A percentile compares a stretch with the other conserved stretches of the same genome.
These are phyloP conservation scores for Colletotrichum tropicicola DNA, from an alignment of 2,329 filamentous ascomycete species.

Conservation along the genomic window DNA sequence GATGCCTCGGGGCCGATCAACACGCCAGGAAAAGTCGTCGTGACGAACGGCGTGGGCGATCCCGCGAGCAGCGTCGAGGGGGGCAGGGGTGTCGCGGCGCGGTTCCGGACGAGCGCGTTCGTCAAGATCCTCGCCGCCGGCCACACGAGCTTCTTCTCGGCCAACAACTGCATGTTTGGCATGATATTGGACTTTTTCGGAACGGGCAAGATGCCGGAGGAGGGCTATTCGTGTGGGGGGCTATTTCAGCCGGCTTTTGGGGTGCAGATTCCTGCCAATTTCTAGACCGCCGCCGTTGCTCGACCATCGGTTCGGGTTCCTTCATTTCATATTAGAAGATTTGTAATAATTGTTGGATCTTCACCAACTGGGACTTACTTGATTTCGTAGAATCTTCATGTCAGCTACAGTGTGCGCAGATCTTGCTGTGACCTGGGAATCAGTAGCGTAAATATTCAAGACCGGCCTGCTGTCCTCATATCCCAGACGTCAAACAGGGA, in stretches of 20 bases:
- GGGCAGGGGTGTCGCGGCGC: slow-evolving; percentile 3
- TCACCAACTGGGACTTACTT: too few species aligned
- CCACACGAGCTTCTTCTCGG: slow-evolving; percentile 9
- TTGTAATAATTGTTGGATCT: too few species aligned
- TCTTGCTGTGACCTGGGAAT: too few species aligned
- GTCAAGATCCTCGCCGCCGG: slow-evolving; percentile 8
- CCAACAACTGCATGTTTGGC: neutral
- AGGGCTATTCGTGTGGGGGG: neutral
- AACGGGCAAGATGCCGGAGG: neutral
- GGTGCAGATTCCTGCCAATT: neutral
- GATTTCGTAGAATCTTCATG: too few species aligned
- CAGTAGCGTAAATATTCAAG: too few species aligned
- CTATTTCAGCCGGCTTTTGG: slow-evolving; percentile 1
- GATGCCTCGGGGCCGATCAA: neutral
- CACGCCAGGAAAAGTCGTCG: slow-evolving; percentile 6
- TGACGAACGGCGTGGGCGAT: slow-evolving; percentile 5
- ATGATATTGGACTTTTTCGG: slow-evolving; percentile 5
- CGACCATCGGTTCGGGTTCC: neutral
- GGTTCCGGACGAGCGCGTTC: neutral
- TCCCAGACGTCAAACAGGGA: neutral
- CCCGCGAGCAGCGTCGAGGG: slow-evolving; percentile 12
- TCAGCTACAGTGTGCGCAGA: too few species aligned
- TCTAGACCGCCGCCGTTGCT: neutral
- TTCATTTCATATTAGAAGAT: too few species aligned
- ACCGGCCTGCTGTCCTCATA: too few species aligned